Evolutionary conservation across 1,284 basidiomycete genomes (phyloP).

Genomic region (Cryptococcus floricola): DNA sequence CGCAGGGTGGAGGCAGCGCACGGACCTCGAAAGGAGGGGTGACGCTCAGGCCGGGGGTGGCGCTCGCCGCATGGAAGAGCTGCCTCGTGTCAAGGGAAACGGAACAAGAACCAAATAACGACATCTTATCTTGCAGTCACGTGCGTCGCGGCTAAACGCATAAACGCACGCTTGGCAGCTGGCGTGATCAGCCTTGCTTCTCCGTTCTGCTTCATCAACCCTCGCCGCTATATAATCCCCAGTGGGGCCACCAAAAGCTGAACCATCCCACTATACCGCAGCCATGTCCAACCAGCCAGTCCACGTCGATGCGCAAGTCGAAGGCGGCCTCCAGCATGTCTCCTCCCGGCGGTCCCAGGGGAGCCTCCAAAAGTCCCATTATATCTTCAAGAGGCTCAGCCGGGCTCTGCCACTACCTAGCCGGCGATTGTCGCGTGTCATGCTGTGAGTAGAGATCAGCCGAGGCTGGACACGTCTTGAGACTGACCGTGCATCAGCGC

Average conservation of each 20-base stretch:
- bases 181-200: too few species aligned
- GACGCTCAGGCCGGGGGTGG: background rate
- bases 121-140: too few species aligned
- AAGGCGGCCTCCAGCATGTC: background rate
- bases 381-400: conserved; percentile 22
- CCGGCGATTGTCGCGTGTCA: conserved; percentile 9
- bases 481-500: background rate
- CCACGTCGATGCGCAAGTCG: background rate
- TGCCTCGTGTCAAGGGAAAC: background rate
- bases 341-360: background rate
- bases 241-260: too few species aligned
- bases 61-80: background rate
- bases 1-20: background rate
- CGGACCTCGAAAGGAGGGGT: background rate
- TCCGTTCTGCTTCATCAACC: too few species aligned
- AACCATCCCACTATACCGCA: background rate
- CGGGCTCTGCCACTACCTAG: conserved; percentile 25
- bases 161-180: too few species aligned
- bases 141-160: too few species aligned
- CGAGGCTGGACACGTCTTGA: background rate
- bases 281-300: background rate
- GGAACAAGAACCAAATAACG: background rate
- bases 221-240: too few species aligned
- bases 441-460: conserved; percentile 30
- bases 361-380: conserved; percentile 1